Base-by-base conservation (phyloP, 352 stramenopile species). In the Phytophthora syringae region DNA sequence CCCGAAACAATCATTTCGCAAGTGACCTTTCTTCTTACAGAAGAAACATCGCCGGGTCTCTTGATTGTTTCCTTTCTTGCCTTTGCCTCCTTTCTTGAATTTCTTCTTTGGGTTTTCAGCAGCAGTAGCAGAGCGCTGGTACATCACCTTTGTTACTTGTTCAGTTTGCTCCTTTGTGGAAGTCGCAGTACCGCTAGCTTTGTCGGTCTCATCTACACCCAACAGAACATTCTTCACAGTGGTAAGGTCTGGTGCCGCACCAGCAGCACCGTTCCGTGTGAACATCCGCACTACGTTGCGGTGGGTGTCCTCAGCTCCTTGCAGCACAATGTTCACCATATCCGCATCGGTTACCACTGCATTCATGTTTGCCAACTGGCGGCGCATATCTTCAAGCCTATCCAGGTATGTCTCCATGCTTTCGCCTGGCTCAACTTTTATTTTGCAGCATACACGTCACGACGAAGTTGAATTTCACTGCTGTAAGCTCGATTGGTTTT, bases 321-420 rank as follows among this genome's bases (percentile, higher is more conserved):
- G 54, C 7, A 63, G 18, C 2, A 54, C 27, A 24, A 50, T 27
- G 1, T 53, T 53, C 10, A 48, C 32, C 43, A 63, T 63, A 28
- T 54, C 43, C 6, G 27, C 54, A 32, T 54, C 32, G 1, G 6
- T 5, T 2, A 63, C 24, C 7, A 21, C 44, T 49, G 32, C 54
- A 40, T 54, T 63, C 54, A 63, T 63, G 25, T 55, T 63, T 13
- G n/a, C 28, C 3, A 54, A 21, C 9, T 39, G 54, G 2, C 22
- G 44, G 6, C 54, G n/a, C 54, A 54, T 62, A 4, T 55, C 54
- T 9, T 48, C 32, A 13, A 63, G 32, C n/a, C 34, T 34, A 18
- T 63, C 54, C 10, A 63, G 11, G n/a, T 63, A 63, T 25, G 37
- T 63, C 22, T 63, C 32, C 54, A 63, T 49, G 49, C 37, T 22